These are phyloP conservation scores for Hypocreales sp. DNA, from an alignment of 2,329 filamentous ascomycete species.

Conservation along the genomic window DNA sequence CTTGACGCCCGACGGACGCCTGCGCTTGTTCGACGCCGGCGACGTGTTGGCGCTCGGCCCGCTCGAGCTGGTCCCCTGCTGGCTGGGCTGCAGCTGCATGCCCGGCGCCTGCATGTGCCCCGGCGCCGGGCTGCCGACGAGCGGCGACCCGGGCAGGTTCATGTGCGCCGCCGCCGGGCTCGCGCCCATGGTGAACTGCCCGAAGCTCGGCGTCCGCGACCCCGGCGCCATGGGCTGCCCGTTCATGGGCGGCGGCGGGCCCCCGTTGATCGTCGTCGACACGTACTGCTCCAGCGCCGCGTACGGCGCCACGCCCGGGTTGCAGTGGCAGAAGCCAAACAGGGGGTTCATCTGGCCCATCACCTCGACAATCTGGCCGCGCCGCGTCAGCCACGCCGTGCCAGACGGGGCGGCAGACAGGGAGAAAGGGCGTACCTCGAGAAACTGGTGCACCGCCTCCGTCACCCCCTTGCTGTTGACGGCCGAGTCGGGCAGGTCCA, in stretches of 20 bases:
- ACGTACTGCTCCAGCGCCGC: constrained; percentile 46
- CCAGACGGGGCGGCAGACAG: neutral
- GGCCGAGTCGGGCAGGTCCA: constrained; percentile 42
- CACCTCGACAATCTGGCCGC: constrained; percentile 42
- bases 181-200: constrained; percentile 41
- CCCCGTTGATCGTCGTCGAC: constrained; percentile 24
- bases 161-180: constrained; percentile 46
- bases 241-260: constrained; percentile 24
- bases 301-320: constrained; percentile 40
- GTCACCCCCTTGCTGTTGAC: constrained; percentile 47
- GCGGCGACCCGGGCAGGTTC: constrained; percentile 46
- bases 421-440: constrained; percentile 32
- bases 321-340: constrained; percentile 39
- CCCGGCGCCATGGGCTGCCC: constrained; percentile 32
- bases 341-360: constrained; percentile 52
- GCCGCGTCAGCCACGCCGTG: constrained; percentile 5
- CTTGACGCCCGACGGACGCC: constrained; percentile 42
- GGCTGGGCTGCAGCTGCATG: constrained; percentile 53
- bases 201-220: constrained; percentile 38
- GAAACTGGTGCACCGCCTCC: constrained; percentile 44
- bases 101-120: constrained; percentile 47
- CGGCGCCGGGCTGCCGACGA: constrained; percentile 43
- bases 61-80: constrained; percentile 51
- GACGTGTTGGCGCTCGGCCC: constrained; percentile 54
- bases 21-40: constrained; percentile 42